Evolutionary conservation across 306 rosid genomes (phyloP).

Genomic region (Ormosia semicastrata): DNA sequence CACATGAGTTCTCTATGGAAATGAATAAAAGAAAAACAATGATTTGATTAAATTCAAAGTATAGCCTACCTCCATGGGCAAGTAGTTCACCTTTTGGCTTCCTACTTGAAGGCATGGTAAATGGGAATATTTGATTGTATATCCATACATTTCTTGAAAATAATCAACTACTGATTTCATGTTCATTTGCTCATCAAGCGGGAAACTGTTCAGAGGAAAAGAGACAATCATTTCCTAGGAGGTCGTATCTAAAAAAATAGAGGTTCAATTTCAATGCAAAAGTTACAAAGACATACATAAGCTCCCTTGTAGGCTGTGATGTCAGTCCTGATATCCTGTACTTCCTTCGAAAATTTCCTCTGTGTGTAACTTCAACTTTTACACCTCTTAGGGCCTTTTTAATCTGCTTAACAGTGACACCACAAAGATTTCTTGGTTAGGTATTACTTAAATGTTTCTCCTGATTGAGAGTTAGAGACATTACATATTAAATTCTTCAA

Average conservation of each 20-base stretch:
- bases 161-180: constrained; percentile 60
- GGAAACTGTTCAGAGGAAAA: constrained; percentile 37
- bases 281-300: constrained; percentile 32
- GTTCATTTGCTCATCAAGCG: constrained; percentile 54
- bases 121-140: constrained; percentile 40
- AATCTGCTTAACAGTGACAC: constrained; percentile 34
- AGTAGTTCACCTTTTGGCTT: constrained; percentile 39
- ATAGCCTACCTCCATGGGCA: constrained; percentile 44
- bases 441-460: not conserved
- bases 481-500: not conserved
- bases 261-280: not conserved
- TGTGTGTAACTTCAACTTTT: constrained; percentile 51
- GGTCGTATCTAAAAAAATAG: not conserved
- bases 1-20: not conserved
- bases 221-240: not conserved
- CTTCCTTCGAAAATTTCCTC: constrained; percentile 49
- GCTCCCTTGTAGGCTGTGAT: constrained; percentile 57
- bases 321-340: constrained; percentile 53
- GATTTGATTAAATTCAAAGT: not conserved
- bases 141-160: constrained; percentile 49
- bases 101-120: constrained; percentile 51
- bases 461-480: not conserved
- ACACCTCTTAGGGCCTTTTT: constrained; percentile 58
- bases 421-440: constrained; percentile 17
- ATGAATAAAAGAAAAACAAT: not conserved